These are phyloP conservation scores for Cercis canadensis DNA, from an alignment of 306 rosid species.

Conservation along the genomic window DNA sequence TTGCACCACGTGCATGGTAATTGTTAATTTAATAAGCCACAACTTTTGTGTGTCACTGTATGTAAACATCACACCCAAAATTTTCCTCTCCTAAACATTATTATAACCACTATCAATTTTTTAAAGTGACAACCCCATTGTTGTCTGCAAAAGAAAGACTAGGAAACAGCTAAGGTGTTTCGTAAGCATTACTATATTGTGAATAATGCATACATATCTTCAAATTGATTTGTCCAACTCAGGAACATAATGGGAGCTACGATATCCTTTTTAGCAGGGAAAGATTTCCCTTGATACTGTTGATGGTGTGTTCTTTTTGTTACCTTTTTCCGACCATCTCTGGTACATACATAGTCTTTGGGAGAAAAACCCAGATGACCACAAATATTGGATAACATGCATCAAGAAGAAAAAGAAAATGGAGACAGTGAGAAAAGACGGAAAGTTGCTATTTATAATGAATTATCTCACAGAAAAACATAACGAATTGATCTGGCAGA, in stretches of 20 bases:
- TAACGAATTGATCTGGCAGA: too few relatives aligned
- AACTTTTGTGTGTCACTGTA: too few relatives aligned
- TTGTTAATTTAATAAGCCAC: neutral
- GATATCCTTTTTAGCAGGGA: neutral
- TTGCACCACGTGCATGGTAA: neutral
- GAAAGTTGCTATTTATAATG: too few relatives aligned
- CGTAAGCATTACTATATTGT: slow-evolving; percentile 12
- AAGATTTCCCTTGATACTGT: slow-evolving; percentile 33
- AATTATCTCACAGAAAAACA: too few relatives aligned
- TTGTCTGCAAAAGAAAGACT: neutral
- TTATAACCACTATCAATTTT: neutral
- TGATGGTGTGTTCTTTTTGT: neutral
- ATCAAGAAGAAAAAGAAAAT: too few relatives aligned
- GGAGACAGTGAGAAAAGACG: too few relatives aligned
- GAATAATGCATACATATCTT: neutral
- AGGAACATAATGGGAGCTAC: neutral
- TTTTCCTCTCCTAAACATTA: too few relatives aligned
- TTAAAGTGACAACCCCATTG: neutral
- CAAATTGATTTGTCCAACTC: slow-evolving; percentile 35
- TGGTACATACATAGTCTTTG: neutral
- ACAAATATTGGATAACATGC: too few relatives aligned
- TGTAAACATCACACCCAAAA: too few relatives aligned
- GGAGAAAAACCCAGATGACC: too few relatives aligned
- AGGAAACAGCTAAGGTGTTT: slow-evolving; percentile 26
- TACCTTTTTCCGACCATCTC: slow-evolving; percentile 26